Conservation (phyloP, 192 early-diverging fungal species). For the Diversispora eburnea region DNA sequence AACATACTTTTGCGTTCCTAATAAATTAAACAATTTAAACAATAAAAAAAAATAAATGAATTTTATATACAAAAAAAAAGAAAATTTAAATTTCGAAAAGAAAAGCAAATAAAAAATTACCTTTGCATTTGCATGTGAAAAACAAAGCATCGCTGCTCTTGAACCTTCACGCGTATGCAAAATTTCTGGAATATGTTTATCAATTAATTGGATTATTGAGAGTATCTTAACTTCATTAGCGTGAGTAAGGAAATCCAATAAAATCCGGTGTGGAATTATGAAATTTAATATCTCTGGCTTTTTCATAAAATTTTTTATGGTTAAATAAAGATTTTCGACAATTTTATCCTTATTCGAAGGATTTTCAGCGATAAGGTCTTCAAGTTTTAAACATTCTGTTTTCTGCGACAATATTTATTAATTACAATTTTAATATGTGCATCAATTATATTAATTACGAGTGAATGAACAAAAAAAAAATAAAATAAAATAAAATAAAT, state of each 20-base stretch:
- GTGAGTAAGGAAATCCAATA: constrained; percentile 78
- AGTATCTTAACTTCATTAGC: constrained; percentile 52
- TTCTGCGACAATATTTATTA: not conserved
- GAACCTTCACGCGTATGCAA: constrained; percentile 92
- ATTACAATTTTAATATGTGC: not conserved
- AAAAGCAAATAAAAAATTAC: constrained; percentile 14
- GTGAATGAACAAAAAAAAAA: not conserved
- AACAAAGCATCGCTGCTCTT: constrained; percentile 75
- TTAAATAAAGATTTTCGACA: constrained; percentile 64
- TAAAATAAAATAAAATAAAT: not conserved
- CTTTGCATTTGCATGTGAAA: constrained; percentile 77
- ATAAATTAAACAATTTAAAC: not conserved
- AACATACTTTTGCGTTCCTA: constrained; percentile 86
- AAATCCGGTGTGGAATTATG: constrained; percentile 82
- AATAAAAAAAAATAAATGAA: not conserved
- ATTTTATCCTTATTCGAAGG: constrained; percentile 70
- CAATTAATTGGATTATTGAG: constrained; percentile 72
- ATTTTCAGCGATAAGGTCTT: constrained; percentile 55
- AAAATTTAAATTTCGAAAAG: not conserved
- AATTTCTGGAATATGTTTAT: constrained; percentile 80
- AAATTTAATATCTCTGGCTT: constrained; percentile 65
- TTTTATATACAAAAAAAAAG: too few species aligned
- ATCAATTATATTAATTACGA: not conserved
- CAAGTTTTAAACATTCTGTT: constrained; percentile 43
- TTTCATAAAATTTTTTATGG: constrained; percentile 71